Conservation (phyloP, 139 green algal species). For the Desmodesmus armatus region DNA sequence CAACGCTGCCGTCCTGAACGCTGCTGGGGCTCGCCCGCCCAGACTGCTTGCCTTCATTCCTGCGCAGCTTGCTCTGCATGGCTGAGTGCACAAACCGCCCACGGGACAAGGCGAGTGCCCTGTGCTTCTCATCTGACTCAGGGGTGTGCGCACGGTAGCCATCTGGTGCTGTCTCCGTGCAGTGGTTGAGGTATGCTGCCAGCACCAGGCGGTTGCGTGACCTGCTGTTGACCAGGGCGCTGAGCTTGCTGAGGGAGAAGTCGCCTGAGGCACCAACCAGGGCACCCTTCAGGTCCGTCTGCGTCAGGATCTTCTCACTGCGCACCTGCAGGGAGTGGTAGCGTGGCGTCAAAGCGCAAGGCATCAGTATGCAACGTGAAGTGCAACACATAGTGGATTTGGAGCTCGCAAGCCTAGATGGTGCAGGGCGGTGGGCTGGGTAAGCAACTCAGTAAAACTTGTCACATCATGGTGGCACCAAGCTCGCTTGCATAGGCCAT, state of each 20-base stretch:
- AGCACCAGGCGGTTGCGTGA: conserved; percentile 36
- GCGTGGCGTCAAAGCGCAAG: no score
- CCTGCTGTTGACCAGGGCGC: neutral
- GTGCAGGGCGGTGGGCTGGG: no score
- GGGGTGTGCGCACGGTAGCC: neutral
- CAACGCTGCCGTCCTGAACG: no score
- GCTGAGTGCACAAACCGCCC: neutral
- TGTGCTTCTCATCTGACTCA: neutral
- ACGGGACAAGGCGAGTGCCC: neutral
- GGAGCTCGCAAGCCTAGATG: no score
- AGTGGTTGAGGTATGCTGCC: conserved; percentile 22
- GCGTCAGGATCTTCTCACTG: neutral
- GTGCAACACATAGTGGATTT: no score
- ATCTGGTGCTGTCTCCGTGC: conserved; percentile 7
- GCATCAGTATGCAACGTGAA: no score
- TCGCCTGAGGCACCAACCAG: neutral
- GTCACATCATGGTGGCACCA: no score
- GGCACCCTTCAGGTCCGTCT: neutral
- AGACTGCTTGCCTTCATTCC: no score
- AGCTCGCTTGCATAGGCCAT: no score
- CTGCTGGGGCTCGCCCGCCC: no score
- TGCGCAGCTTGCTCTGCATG: neutral
- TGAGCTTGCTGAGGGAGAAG: neutral
- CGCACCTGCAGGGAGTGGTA: neutral
- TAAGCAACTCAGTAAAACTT: no score